Percentiles rank a stretch among this genome's conserved stretches.
Evolutionary conservation across 2,329 filamentous ascomycete species (phyloP).

Genomic region (Proliferodiscus dingleyae): DNA sequence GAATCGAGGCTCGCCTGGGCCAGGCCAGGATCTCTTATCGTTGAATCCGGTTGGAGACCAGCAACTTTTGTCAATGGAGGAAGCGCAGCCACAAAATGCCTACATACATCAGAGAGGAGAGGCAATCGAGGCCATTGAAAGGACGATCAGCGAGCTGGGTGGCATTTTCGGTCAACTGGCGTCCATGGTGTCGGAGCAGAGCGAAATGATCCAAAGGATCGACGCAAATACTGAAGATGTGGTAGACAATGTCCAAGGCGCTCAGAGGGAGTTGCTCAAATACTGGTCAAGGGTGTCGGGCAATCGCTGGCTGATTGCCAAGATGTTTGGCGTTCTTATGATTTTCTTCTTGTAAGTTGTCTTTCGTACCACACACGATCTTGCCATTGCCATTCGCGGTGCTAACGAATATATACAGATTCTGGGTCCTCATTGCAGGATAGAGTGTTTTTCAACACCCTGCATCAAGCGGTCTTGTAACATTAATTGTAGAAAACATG

Average conservation of each 20-base stretch:
- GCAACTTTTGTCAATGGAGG: slow-evolving; percentile 88
- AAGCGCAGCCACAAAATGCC: slow-evolving; percentile 75
- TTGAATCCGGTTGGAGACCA: slow-evolving; percentile 83
- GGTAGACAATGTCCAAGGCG: slow-evolving; percentile 96
- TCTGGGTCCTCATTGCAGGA: slow-evolving; percentile 29
- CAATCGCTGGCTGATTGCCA: slow-evolving; percentile 91
- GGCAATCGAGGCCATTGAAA: slow-evolving; percentile 94
- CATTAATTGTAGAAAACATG: slow-evolving; percentile 5
- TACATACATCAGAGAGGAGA: slow-evolving; percentile 94
- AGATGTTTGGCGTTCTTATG: slow-evolving; percentile 88
- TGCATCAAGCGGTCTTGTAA: slow-evolving; percentile 13
- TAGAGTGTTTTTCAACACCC: slow-evolving; percentile 4
- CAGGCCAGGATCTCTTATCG: slow-evolving; percentile 68
- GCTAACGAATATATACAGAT: slow-evolving; percentile 14
- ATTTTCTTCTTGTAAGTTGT: slow-evolving; percentile 76
- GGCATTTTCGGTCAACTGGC: slow-evolving; percentile 91
- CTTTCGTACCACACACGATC: too few relatives aligned
- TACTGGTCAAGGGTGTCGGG: slow-evolving; percentile 94
- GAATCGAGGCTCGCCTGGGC: slow-evolving; percentile 59
- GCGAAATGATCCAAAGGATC: slow-evolving; percentile 95
- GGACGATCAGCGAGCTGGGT: slow-evolving; percentile 88
- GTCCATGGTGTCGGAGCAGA: slow-evolving; percentile 95
- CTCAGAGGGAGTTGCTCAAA: slow-evolving; percentile 90
- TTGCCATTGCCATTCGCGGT: slow-evolving; percentile 2
- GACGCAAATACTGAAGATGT: slow-evolving; percentile 97